Percentiles rank a stretch among this genome's conserved stretches.
Evolutionary conservation across 2,329 filamentous ascomycete species (phyloP).

Genomic region (Xylaria sp.): DNA sequence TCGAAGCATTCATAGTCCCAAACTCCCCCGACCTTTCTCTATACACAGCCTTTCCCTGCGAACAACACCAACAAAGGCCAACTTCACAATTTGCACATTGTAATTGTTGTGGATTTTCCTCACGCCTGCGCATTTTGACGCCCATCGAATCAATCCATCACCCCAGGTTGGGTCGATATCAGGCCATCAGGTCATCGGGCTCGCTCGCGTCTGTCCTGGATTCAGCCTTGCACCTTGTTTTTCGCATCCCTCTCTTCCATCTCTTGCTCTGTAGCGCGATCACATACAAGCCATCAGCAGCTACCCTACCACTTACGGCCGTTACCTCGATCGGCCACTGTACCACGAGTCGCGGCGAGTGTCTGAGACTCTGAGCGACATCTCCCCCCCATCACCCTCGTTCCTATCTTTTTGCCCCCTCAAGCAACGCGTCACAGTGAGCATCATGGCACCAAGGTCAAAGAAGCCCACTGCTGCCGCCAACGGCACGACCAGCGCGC

Average conservation of each 20-base stretch:
- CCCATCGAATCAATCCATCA: neutral
- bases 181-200: constrained; percentile 5
- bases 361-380: neutral
- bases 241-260: neutral
- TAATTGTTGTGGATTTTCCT: neutral
- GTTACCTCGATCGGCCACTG: neutral
- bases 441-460: constrained; percentile 18
- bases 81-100: neutral
- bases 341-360: constrained; percentile 18
- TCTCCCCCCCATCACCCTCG: neutral
- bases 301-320: neutral
- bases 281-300: neutral
- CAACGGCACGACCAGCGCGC: neutral
- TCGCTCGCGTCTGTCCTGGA: constrained; percentile 5
- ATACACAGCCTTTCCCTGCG: constrained; percentile 20
- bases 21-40: neutral
- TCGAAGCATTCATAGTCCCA: neutral
- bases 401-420: neutral
- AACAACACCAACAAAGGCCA: constrained; percentile 25
- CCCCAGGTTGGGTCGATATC: constrained; percentile 14
- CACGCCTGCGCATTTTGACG: neutral
- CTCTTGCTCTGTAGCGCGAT: neutral
- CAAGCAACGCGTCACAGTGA: constrained; percentile 5
- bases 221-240: neutral
- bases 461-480: constrained; percentile 16